These are phyloP conservation scores for Colletotrichum paranaense DNA, from an alignment of 2,329 filamentous ascomycete species.

Conservation along the genomic window DNA sequence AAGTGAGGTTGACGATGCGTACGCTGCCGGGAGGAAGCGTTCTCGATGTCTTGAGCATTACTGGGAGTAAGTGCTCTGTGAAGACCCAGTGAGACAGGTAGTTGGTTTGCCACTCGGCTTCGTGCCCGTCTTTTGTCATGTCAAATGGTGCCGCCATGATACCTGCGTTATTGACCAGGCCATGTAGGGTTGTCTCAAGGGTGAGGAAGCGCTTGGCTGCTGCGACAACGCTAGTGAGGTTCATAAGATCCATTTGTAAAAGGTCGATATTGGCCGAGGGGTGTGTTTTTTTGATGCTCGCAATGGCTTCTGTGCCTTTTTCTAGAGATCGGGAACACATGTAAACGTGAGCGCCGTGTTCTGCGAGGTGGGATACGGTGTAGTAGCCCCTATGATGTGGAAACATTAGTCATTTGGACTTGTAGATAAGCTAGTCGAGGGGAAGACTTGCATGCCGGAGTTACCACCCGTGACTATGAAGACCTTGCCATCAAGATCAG, in stretches of 20 bases:
- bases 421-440: neutral
- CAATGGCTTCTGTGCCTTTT: conserved; percentile 47
- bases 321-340: conserved; percentile 49
- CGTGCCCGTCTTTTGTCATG: conserved; percentile 48
- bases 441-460: conserved; percentile 52
- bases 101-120: conserved; percentile 52
- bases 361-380: conserved; percentile 49
- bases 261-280: conserved; percentile 47
- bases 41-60: conserved; percentile 46
- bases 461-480: conserved; percentile 59
- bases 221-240: conserved; percentile 48
- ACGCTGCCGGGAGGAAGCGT: conserved; percentile 26
- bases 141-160: conserved; percentile 41
- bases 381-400: conserved; percentile 43
- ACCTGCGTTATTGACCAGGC: conserved; percentile 39
- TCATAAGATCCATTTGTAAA: conserved; percentile 48
- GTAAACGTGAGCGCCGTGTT: conserved; percentile 53
- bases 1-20: conserved; percentile 39
- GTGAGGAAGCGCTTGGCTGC: conserved; percentile 46
- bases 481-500: conserved; percentile 53
- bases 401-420: neutral
- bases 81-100: conserved; percentile 56
- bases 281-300: conserved; percentile 44
- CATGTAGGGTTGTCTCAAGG: conserved; percentile 45
- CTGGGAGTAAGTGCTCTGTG: conserved; percentile 50